A percentile compares a stretch with the other conserved stretches of the same genome.
phyloP scores from a whole-genome alignment of 495 filamentous ascomycete genomes.

The Aspergillus carlsbadensis region DNA sequence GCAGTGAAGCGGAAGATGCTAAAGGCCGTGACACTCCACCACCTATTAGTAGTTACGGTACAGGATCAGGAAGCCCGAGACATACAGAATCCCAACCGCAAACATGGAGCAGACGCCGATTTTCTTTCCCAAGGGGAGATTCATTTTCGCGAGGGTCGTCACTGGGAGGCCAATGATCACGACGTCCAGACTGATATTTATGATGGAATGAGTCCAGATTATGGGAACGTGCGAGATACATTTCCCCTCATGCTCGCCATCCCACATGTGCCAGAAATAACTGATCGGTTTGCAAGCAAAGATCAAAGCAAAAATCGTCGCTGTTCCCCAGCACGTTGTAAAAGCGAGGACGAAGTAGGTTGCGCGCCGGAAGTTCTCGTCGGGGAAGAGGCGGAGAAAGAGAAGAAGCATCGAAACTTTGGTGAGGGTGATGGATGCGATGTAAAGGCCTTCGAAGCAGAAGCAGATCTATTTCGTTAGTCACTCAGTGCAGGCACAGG shows the following conservation, averaged over 20 bases:
- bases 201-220: slow-evolving; percentile 41
- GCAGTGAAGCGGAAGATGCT: slow-evolving; percentile 31
- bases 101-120: slow-evolving; percentile 23
- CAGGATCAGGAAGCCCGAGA: too few species aligned
- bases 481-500: not conserved
- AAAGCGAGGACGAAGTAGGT: slow-evolving; percentile 30
- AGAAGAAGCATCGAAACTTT: slow-evolving; percentile 42
- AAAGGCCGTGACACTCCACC: slow-evolving; percentile 29
- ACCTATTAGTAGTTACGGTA: not conserved
- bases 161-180: slow-evolving; percentile 39
- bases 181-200: slow-evolving; percentile 43
- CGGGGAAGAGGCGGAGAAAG: slow-evolving; percentile 39
- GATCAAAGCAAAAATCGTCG: slow-evolving; percentile 38
- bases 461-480: slow-evolving; percentile 20
- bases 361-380: slow-evolving; percentile 13
- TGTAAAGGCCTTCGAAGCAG: slow-evolving; percentile 34
- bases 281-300: slow-evolving; percentile 46
- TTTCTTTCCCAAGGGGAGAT: slow-evolving; percentile 20
- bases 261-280: slow-evolving; percentile 35
- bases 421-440: slow-evolving; percentile 32
- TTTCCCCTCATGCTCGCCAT: slow-evolving; percentile 19
- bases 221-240: slow-evolving; percentile 42
- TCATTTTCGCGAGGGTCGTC: slow-evolving; percentile 20
- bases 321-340: slow-evolving; percentile 22
- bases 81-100: slow-evolving; percentile 29